phyloP scores from a whole-genome alignment of 164 flowering plant species.

The Santalum album region DNA sequence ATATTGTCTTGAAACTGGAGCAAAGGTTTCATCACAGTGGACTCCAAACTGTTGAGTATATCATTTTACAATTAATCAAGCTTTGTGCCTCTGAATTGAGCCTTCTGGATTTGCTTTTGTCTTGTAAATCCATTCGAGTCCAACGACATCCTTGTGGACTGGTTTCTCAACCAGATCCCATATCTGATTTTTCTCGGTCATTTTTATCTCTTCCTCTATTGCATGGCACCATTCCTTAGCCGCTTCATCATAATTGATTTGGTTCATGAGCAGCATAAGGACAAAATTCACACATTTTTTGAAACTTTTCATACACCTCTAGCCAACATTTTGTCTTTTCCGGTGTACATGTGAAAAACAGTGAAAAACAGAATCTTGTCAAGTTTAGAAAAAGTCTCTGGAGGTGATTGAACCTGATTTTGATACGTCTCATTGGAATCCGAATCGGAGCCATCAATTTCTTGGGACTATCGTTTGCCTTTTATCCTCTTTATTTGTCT shows the following conservation, averaged over 20 bases:
- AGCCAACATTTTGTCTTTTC: too few relatives aligned
- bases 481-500: neutral
- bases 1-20: too few relatives aligned
- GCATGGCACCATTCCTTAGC: neutral
- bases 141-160: neutral
- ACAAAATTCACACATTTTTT: too few relatives aligned
- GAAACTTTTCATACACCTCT: too few relatives aligned
- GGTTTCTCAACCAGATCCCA: neutral
- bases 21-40: neutral
- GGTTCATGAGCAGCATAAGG: too few relatives aligned
- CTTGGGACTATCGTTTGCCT: neutral
- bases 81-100: neutral
- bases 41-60: neutral
- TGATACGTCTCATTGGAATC: too few relatives aligned
- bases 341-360: too few relatives aligned
- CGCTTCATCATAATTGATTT: neutral
- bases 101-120: neutral
- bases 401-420: too few relatives aligned
- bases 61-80: neutral
- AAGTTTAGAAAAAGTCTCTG: too few relatives aligned
- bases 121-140: slow-evolving; percentile 1
- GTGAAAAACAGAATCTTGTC: too few relatives aligned
- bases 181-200: neutral
- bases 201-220: neutral
- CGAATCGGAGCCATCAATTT: too few relatives aligned